Base-by-base conservation (phyloP, 352 stramenopile species). In the Phytophthora multivora region DNA sequence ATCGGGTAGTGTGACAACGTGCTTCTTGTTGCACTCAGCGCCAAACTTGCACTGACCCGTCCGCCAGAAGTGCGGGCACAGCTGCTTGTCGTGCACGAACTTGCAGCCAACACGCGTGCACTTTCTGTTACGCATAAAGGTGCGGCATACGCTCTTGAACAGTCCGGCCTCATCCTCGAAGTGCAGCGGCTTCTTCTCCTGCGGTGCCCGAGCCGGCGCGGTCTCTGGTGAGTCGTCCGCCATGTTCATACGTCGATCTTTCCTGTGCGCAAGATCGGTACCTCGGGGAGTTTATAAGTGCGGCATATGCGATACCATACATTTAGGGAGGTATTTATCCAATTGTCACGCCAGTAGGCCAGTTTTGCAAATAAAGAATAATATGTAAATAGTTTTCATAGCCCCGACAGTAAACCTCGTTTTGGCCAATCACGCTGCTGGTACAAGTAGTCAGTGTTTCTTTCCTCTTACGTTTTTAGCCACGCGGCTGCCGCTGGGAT, bases 141-240 rank as follows among this genome's bases (percentile, higher is more conserved):
- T 48, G 19, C 77, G 75, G 47, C 81, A 89, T 21, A 89, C 71
- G n/a, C 48, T 78, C 75, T 85, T 84, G 65, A 90, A 89, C 26
- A 73, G 64, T 5, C 71, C 73, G 8, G 75, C 79, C 21, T 74
- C 65, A 55, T 90, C 77, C 42, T 80, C 74, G 48, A 80, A 86
- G 58, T 86, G 69, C 28, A 47, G 55, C 0, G 69, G 58, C 31
- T 63, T 65, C 42, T 62, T 65, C 53, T 66, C 51, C 39, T 21
- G 21, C 33, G 38, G 28, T 52, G 25, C 21, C 9, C 25, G 18
- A 23, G 40, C 26, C 46, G 52, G 28, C 8, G 36, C 39, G 16
- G 15, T 28, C 6, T 18, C 33, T 58, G 41, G 26, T 38, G 10
- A 19, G 26, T 71, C 49, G 19, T 66, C 42, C 38, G 49, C 49